A percentile compares a stretch with the other conserved stretches of the same genome.
Evolutionary conservation across 805 yeast genomes (phyloP).

Genomic region (Starmerella apis): DNA sequence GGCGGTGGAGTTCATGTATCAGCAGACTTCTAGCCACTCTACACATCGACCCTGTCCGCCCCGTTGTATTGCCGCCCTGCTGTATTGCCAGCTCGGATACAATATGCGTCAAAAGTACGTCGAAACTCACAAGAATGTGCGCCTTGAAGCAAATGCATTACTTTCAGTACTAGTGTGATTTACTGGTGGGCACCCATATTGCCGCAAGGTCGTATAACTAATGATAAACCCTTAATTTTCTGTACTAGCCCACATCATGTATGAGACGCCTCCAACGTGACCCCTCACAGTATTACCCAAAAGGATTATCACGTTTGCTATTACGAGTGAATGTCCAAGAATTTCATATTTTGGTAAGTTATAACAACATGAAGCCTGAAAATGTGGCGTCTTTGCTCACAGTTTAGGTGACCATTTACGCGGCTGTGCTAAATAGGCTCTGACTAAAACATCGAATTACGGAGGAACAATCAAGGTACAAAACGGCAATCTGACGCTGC

Average conservation of each 20-base stretch:
- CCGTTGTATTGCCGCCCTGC: no score
- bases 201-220: not conserved
- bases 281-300: not conserved
- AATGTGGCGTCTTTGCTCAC: no score
- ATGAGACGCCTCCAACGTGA: not conserved
- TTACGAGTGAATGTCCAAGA: not conserved
- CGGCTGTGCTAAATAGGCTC: not conserved
- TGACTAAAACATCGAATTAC: not conserved
- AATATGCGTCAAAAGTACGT: no score
- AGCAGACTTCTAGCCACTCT: no score
- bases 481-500: not conserved
- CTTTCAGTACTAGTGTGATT: no score
- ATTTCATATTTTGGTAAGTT: no score
- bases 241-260: not conserved
- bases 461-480: no score
- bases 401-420: not conserved
- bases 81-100: no score
- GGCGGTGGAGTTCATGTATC: no score
- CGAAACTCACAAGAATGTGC: not conserved
- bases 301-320: not conserved
- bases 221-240: not conserved
- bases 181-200: not conserved
- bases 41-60: no score
- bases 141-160: not conserved
- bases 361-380: no score